Evolutionary conservation across 2,329 filamentous ascomycete species (phyloP), one percentile per base, ranked within the genome.

Genomic region (Trichoderma sp.): DNA sequence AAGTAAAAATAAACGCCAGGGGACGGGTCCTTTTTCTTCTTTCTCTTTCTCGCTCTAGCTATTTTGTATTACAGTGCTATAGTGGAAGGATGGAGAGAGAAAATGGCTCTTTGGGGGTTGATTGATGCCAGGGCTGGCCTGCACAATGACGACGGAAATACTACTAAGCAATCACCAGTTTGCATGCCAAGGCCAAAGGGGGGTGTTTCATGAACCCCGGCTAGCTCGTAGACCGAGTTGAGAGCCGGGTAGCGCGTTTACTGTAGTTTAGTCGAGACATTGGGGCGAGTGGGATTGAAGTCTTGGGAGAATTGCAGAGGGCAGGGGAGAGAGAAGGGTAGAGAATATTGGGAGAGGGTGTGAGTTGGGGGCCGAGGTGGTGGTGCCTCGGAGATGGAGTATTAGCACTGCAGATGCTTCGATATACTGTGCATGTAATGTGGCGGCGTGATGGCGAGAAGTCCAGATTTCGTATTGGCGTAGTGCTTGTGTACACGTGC

Each of bases 131-230:
- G 65, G 64, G 32, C 53, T 43, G 39, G 63, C 63, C 63, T 66
- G 63, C 47, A 39, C 23, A 53, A 58, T 67, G 64, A 67, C 64
- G 50, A 28, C 12, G 23, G 34, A 26, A 36, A 61, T 23, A 8
- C 57, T 66, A 50, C 43, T 50, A 20, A 20, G 28, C 30, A 30
- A 68, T 50, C 39, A 68, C 39, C 66, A 68, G 39, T 50, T 68
- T 53, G 57, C 55, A 36, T 34, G 66, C 57, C 66, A 50, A 68
- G 66, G 12, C n/a, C 9, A 34, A 62, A 53, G 66, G 66, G 66
- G 66, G 36, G 6, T 68, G 66, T 68, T 68, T 68, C 66, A 68
- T 34, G 66, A 68, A 32, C 55, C 66, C 66, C 61, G 66, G 17
- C 53, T 68, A 68, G 66, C n/a, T 50, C 28, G 66, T 57, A 39